A percentile compares a stretch with the other conserved stretches of the same genome.
Evolutionary conservation across 345 rosid genomes (phyloP).

Genomic region (Kandelia obovata): DNA sequence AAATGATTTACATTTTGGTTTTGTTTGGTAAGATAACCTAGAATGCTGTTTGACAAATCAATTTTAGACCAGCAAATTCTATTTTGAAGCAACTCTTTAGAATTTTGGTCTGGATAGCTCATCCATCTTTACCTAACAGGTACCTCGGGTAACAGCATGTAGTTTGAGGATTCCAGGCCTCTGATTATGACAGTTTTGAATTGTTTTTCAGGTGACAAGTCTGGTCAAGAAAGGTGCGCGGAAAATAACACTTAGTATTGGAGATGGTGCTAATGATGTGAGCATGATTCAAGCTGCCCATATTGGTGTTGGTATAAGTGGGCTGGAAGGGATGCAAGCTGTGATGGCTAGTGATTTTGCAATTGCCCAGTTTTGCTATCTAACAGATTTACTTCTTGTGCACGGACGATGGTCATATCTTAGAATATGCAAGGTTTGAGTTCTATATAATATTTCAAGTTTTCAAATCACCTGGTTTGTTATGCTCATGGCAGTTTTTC

Average conservation of each 20-base stretch:
- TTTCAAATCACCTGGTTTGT: slow-evolving; percentile 19
- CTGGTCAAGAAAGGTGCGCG: slow-evolving; percentile 92
- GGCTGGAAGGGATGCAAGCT: slow-evolving; percentile 99
- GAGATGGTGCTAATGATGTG: slow-evolving; percentile 99
- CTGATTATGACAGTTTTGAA: not conserved
- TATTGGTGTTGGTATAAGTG: slow-evolving; percentile 98
- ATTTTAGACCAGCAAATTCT: too few species aligned
- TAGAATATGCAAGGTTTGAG: slow-evolving; percentile 91
- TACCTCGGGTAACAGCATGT: not conserved
- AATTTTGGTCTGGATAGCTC: too few species aligned
- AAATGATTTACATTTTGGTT: too few species aligned
- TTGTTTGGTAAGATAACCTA: too few species aligned
- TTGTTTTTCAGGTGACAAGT: slow-evolving; percentile 73
- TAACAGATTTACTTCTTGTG: slow-evolving; percentile 92
- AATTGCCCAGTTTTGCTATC: slow-evolving; percentile 94
- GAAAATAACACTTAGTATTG: slow-evolving; percentile 96
- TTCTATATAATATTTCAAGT: slow-evolving; percentile 5
- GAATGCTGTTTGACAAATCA: too few species aligned
- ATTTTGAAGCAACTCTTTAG: too few species aligned
- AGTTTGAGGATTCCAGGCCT: not conserved
- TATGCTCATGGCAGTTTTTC: slow-evolving; percentile 11
- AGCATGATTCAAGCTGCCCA: slow-evolving; percentile 99
- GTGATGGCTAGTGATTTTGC: slow-evolving; percentile 99
- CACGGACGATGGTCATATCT: slow-evolving; percentile 99
- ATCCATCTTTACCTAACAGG: not conserved